Conservation (phyloP, 208 protist species). For the Leptomonas pyrrhocoris region DNA sequence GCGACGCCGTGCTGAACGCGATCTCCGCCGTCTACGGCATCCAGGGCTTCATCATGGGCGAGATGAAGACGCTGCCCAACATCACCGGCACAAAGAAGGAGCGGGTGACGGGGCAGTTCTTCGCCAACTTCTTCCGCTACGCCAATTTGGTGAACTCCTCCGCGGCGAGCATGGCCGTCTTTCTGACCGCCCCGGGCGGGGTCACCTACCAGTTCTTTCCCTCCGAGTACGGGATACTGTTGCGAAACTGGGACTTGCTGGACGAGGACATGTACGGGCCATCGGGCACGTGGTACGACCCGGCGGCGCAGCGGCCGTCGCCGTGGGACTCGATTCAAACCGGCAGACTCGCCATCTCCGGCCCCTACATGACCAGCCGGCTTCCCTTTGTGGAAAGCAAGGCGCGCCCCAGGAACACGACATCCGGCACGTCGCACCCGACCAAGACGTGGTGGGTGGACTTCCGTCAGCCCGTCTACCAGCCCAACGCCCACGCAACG, state of each 20-base stretch:
- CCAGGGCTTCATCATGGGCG: constrained; percentile 57
- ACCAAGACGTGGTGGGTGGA: constrained; percentile 35
- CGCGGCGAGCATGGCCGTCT: constrained; percentile 17
- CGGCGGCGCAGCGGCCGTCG: background rate
- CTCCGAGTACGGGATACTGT: background rate
- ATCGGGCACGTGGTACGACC: background rate
- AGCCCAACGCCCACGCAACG: constrained; percentile 18
- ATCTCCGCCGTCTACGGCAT: constrained; percentile 44
- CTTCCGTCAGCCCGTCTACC: constrained; percentile 62
- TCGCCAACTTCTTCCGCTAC: constrained; percentile 20
- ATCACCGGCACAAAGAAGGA: constrained; percentile 32
- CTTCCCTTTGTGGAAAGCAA: background rate
- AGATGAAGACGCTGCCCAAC: constrained; percentile 43
- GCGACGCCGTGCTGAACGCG: constrained; percentile 44
- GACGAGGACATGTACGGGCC: background rate
- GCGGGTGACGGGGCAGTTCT: constrained; percentile 33
- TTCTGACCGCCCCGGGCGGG: constrained; percentile 64
- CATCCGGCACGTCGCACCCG: background rate
- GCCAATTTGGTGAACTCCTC: constrained; percentile 25
- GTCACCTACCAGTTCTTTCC: constrained; percentile 40
- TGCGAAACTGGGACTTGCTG: constrained; percentile 34
- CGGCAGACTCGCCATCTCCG: constrained; percentile 28
- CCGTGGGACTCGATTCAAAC: constrained; percentile 28
- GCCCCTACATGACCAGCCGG: constrained; percentile 31
- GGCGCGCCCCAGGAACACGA: background rate